Conservation (phyloP, 768 basidiomycete genomes). For the Phanerodontia chrysosporium region DNA sequence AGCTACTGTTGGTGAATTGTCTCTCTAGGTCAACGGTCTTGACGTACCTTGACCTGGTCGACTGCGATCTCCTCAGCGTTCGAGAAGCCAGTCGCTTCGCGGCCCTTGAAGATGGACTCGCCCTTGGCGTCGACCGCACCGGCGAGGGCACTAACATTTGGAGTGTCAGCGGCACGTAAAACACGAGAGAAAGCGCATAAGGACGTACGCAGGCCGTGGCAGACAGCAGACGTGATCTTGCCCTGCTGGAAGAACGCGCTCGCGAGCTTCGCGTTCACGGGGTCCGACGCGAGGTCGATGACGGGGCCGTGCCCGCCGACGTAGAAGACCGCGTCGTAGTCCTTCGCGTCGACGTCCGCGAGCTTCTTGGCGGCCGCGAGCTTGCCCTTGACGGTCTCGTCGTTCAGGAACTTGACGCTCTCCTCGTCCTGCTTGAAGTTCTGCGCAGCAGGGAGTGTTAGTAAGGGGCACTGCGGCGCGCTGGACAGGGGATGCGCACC, state of each 20-base stretch:
- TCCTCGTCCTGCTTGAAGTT: conserved; percentile 49
- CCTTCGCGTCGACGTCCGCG: conserved; percentile 48
- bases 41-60: conserved; percentile 40
- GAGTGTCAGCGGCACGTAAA: not conserved
- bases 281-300: conserved; percentile 61
- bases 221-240: conserved; percentile 69
- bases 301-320: conserved; percentile 79
- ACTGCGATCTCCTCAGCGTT: conserved; percentile 60
- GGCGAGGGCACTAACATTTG: conserved; percentile 49
- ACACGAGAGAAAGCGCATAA: not conserved
- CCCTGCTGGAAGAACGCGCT: conserved; percentile 65
- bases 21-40: too few relatives aligned
- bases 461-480: not conserved
- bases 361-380: conserved; percentile 57
- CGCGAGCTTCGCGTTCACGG: conserved; percentile 52
- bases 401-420: conserved; percentile 53
- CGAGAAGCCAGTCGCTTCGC: conserved; percentile 61
- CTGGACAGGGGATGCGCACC: conserved; percentile 26
- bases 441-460: conserved; percentile 26
- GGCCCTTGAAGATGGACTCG: conserved; percentile 62
- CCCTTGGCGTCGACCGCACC: conserved; percentile 49
- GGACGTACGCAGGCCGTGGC: conserved; percentile 73
- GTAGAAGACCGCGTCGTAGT: conserved; percentile 76
- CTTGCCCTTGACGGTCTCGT: conserved; percentile 46
- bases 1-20: too few relatives aligned